These are phyloP conservation scores for Skeletonema costatum DNA, from an alignment of 108 stramenopile species.

Conservation along the genomic window DNA sequence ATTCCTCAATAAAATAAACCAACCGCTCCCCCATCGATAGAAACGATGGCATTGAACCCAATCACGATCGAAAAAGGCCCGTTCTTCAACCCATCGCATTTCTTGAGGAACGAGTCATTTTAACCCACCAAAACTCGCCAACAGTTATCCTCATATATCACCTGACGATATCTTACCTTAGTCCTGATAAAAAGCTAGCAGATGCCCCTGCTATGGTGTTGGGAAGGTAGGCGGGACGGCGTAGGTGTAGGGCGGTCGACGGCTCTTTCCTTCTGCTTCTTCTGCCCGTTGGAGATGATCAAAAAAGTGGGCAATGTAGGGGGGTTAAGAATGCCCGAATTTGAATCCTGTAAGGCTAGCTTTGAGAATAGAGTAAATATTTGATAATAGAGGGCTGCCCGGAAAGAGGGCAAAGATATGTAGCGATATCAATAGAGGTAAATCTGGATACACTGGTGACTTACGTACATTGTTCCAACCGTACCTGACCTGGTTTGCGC, in stretches of 20 bases:
- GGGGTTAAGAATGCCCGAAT: too few relatives aligned
- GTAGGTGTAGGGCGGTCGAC: background rate
- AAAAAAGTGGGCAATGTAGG: too few relatives aligned
- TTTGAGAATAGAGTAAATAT: background rate
- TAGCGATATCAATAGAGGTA: too few relatives aligned
- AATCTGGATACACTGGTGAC: too few relatives aligned
- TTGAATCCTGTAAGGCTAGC: too few relatives aligned
- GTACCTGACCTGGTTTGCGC: too few relatives aligned
- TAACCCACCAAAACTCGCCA: background rate
- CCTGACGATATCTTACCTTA: background rate
- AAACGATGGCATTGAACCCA: background rate
- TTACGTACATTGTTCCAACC: too few relatives aligned
- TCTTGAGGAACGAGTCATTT: background rate
- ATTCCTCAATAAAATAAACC: background rate
- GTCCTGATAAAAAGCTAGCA: background rate
- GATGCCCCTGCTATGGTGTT: background rate
- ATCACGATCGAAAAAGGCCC: background rate
- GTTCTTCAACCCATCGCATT: background rate
- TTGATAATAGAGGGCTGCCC: background rate
- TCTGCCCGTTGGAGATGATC: background rate
- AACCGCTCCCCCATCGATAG: background rate
- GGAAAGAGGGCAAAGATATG: too few relatives aligned
- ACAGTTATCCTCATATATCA: background rate
- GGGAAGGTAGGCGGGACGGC: background rate
- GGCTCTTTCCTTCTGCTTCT: background rate